A percentile compares a stretch with the other conserved stretches of the same genome.
Conservation (phyloP, 2,329 filamentous ascomycete genomes). For the Blumeriella jaapii region DNA sequence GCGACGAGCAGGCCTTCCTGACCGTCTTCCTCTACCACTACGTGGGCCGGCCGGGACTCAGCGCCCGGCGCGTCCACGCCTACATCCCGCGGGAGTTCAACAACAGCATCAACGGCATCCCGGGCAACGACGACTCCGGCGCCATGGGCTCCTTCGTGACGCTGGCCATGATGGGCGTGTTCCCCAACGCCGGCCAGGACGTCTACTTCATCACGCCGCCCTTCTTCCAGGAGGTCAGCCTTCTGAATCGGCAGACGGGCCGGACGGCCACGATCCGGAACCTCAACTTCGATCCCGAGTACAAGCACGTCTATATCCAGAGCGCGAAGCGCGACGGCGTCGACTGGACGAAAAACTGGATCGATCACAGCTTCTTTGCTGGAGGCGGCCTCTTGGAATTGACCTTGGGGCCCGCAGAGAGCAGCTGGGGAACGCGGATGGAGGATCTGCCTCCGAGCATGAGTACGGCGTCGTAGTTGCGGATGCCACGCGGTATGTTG, state of each 20-base stretch:
- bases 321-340: conserved; percentile 48
- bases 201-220: conserved; percentile 60
- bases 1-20: conserved; percentile 52
- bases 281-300: conserved; percentile 47
- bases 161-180: conserved; percentile 32
- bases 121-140: conserved; percentile 59
- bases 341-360: conserved; percentile 52
- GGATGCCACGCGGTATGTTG: too few relatives aligned
- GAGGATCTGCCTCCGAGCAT: conserved; percentile 50
- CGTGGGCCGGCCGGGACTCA: conserved; percentile 40
- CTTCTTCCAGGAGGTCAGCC: conserved; percentile 48
- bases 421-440: conserved; percentile 47
- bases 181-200: conserved; percentile 56
- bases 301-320: conserved; percentile 51
- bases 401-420: conserved; percentile 46
- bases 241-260: conserved; percentile 44
- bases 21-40: conserved; percentile 61
- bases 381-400: conserved; percentile 53
- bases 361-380: conserved; percentile 55
- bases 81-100: conserved; percentile 56
- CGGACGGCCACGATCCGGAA: conserved; percentile 48
- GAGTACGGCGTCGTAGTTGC: too few relatives aligned
- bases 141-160: conserved; percentile 37
- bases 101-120: conserved; percentile 45
- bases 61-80: conserved; percentile 41